These are phyloP conservation scores for Neolecta irregularis DNA, from an alignment of 1,139 yeast genomes.

Conservation along the genomic window DNA sequence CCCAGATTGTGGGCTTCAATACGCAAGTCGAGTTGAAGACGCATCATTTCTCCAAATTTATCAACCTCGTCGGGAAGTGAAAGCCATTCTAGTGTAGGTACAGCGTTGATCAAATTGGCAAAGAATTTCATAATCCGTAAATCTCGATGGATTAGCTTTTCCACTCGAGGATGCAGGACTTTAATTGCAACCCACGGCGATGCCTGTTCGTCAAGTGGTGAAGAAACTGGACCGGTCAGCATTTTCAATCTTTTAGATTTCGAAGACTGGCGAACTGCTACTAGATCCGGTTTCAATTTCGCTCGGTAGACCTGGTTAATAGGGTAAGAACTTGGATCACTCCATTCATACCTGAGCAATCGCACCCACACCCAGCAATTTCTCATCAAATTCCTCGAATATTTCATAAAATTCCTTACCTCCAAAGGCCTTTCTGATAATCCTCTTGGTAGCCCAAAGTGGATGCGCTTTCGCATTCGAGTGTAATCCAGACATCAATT, in stretches of 20 bases:
- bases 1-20: constrained; percentile 73
- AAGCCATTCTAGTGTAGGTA: constrained; percentile 97
- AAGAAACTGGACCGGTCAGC: constrained; percentile 4
- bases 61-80: constrained; percentile 89
- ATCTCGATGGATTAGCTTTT: constrained; percentile 58
- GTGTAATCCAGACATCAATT: constrained; percentile 60
- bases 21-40: constrained; percentile 70
- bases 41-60: constrained; percentile 75
- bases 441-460: constrained; percentile 41
- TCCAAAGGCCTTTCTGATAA: constrained; percentile 46
- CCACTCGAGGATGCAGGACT: constrained; percentile 80
- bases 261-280: constrained; percentile 6
- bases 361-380: constrained; percentile 89
- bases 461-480: constrained; percentile 72
- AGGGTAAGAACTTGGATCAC: background rate
- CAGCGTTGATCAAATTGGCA: constrained; percentile 47
- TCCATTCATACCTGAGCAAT: constrained; percentile 91
- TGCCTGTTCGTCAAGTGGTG: constrained; percentile 21
- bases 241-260: constrained; percentile 1
- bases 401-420: constrained; percentile 51
- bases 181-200: constrained; percentile 69
- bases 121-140: constrained; percentile 67
- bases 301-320: constrained; percentile 44
- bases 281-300: constrained; percentile 29
- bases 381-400: constrained; percentile 60